These are phyloP conservation scores for Phytophthora sp. DNA, from an alignment of 352 stramenopile genomes.

Conservation along the genomic window DNA sequence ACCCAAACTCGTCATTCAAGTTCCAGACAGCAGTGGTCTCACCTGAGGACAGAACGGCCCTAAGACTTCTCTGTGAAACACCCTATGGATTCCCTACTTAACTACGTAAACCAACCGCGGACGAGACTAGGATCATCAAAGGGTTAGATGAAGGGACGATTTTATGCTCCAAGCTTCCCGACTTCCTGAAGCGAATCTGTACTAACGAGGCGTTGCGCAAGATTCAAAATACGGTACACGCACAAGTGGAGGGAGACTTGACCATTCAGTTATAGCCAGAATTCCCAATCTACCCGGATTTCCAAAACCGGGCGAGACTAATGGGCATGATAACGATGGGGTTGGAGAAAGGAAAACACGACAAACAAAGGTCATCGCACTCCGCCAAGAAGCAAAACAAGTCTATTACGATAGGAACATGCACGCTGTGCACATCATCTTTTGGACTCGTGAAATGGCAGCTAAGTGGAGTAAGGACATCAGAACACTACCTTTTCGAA, in stretches of 20 bases:
- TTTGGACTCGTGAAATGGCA: background rate
- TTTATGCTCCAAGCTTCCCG: background rate
- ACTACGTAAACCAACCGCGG: background rate
- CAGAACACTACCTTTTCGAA: background rate
- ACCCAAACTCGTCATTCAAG: background rate
- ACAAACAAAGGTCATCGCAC: background rate
- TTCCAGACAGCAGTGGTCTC: background rate
- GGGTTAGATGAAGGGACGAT: background rate
- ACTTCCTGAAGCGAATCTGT: background rate
- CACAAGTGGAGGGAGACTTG: background rate
- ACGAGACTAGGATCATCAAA: background rate
- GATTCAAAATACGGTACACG: slow-evolving; percentile 1
- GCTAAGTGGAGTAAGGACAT: background rate
- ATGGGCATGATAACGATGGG: background rate
- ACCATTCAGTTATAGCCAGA: background rate
- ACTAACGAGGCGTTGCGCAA: background rate
- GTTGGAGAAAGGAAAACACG: background rate
- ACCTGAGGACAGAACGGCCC: background rate
- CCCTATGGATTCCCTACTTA: background rate
- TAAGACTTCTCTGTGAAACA: background rate
- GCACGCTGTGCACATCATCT: background rate
- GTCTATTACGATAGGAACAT: background rate
- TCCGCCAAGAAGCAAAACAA: background rate
- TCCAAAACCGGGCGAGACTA: background rate
- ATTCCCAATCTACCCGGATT: background rate